Evolutionary conservation across 1,284 basidiomycete species (phyloP), one percentile per base, ranked within the genome.

Genomic region (Ganoderma multipileum): DNA sequence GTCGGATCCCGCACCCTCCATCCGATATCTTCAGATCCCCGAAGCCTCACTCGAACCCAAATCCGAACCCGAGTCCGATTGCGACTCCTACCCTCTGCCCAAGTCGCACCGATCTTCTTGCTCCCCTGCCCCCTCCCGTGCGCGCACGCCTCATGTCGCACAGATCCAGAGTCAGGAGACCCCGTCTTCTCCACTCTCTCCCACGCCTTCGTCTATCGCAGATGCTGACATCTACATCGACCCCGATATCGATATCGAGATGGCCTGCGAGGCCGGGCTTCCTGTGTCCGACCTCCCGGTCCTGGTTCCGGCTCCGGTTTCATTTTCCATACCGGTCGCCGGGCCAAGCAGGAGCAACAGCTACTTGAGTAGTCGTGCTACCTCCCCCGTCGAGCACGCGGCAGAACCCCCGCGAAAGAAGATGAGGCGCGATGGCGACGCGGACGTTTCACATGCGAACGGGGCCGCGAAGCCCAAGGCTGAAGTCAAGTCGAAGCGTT

Each of bases 141-240:
- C 61, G 63, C 64, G 9, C 18, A 50, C 61, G 54, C 71, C 28
- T 62, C 68, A 2, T 38, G 42, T 4, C 18, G 38, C 7, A 33
- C 33, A 38, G 47, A 28, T 7, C 28, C 23, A 16, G 1, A 14
- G 30, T 16, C 63, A 66, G 26, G 72, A 71, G 26, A 58, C 61
- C n/a, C 72, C 64, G 1, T 73, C 72, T 0, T 73, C 72, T 0
- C 72, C 72, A 26, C 68, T 73, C 20, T 73, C 72, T 2, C 68
- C 72, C 4, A 61, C 72, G 1, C 72, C 72, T 26, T 65, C 64
- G 11, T 65, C 72, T 52, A 36, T 64, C n/a, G 65, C 63, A 6
- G 68, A 71, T 14, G 54, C 42, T 11, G 61, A 59, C 20, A 30
- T 59, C 39, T 63, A 65, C n/a, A 12, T 55, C 20, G 66, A 28